Conservation (phyloP, 768 basidiomycete species). For the Trametes villosa region DNA sequence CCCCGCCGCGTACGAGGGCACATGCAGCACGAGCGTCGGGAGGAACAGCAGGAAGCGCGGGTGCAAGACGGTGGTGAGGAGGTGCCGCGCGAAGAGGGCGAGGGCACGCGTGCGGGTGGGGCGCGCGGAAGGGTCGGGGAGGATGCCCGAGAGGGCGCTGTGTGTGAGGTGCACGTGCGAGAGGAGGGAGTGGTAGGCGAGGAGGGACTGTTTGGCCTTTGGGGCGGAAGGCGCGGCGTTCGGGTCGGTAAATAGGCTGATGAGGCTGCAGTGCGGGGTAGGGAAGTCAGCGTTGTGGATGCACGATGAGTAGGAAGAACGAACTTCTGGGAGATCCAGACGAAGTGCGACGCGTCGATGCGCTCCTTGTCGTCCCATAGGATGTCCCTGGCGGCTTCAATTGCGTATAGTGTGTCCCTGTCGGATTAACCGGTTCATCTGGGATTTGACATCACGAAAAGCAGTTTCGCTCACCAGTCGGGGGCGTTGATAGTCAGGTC, state of each 20-base stretch:
- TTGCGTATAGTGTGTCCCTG: conserved; percentile 88
- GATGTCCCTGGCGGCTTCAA: conserved; percentile 88
- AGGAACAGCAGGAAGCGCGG: conserved; percentile 85
- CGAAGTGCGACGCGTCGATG: conserved; percentile 76
- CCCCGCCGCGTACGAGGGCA: conserved; percentile 84
- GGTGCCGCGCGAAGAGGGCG: conserved; percentile 72
- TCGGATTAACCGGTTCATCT: not conserved
- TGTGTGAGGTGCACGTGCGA: conserved; percentile 78
- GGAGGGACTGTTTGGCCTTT: conserved; percentile 64
- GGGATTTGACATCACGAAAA: not conserved
- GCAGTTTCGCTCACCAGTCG: conserved; percentile 70
- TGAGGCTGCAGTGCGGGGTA: conserved; percentile 53
- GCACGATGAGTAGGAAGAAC: conserved; percentile 33
- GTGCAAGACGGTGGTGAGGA: conserved; percentile 69
- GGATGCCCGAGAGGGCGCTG: conserved; percentile 78
- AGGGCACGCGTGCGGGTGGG: conserved; percentile 66
- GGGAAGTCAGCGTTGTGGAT: not conserved
- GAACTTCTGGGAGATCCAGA: conserved; percentile 86
- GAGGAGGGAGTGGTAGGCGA: conserved; percentile 86
- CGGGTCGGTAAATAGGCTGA: conserved; percentile 78
- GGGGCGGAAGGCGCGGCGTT: conserved; percentile 59
- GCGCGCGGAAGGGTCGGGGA: conserved; percentile 68
- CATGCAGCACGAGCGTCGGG: conserved; percentile 77
- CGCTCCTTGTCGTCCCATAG: conserved; percentile 73
- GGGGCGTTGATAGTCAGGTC: conserved; percentile 87